Evolutionary conservation across 805 yeast species (phyloP), one percentile per base, ranked within the genome.

Genomic region (Ogataea ramenticola): DNA sequence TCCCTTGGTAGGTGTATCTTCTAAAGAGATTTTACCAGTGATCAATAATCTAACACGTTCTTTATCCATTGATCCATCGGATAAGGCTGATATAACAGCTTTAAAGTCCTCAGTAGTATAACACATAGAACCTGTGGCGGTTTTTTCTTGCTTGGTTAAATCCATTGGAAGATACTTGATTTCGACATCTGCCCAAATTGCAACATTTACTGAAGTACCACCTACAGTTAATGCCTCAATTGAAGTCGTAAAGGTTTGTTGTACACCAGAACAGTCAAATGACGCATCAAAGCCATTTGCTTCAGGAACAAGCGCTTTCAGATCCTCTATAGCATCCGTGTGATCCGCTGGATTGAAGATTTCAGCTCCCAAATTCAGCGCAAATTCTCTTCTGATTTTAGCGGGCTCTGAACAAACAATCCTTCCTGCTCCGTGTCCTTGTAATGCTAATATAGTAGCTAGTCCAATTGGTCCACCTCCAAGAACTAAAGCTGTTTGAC

Each of bases 401-500:
- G 82, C 81, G 20, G 83, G 85, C 52, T 77, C 85, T 17, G 76
- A 66, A 40, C 78, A 77, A n/a, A 80, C 80, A 56, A 79, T 68
- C 34, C 57, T 60, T n/a, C 69, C 63, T 2, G 72, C 74, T 20
- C 61, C 62, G 47, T 72, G 71, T 4, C 79, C 81, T 48, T 72
- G 68, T 43, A 73, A 55, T 10, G 77, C 80, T 38, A 79, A 59
- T n/a, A 77, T 64, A 3, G 80, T 69, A 20, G 82, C 75, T 21
- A 80, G 60, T 6, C 84, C 83, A 53, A 78, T 77, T 14, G 82
- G 80, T 4, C 84, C 84, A n/a, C 77, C 74, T 19, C 83, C 82
- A 10, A 78, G 53, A 16, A 78, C 72, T 36, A 77, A 57, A 9
- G 79, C 80, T 7, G 70, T 57, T 33, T 70, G 65, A 19, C 79